These are phyloP conservation scores for Podospora comata DNA, from an alignment of 495 filamentous ascomycete genomes.

Conservation along the genomic window DNA sequence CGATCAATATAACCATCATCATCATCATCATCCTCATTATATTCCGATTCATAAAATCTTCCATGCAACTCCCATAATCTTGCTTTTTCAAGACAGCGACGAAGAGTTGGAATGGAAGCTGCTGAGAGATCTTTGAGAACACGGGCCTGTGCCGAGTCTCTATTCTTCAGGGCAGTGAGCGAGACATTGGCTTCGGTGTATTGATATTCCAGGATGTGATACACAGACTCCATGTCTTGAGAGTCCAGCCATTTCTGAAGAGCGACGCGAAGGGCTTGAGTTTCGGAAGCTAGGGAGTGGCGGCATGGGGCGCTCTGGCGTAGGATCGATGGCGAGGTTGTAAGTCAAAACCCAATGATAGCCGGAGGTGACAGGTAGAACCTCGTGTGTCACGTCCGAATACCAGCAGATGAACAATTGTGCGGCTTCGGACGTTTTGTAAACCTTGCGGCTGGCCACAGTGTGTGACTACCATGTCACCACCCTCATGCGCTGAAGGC, in stretches of 20 bases:
- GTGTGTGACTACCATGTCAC: constrained; percentile 47
- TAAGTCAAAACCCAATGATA: constrained; percentile 55
- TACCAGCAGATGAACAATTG: constrained; percentile 49
- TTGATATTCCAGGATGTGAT: constrained; percentile 44
- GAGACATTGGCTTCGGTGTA: constrained; percentile 46
- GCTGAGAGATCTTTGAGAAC: constrained; percentile 34
- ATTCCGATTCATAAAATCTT: too few species aligned
- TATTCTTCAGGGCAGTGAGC: constrained; percentile 39
- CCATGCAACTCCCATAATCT: neutral
- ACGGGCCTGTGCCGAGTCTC: constrained; percentile 34
- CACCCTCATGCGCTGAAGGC: constrained; percentile 52
- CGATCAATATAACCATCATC: too few species aligned
- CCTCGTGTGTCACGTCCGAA: constrained; percentile 53
- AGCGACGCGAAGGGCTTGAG: constrained; percentile 16
- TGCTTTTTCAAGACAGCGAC: neutral
- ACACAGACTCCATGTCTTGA: constrained; percentile 18
- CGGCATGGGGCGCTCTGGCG: constrained; percentile 13
- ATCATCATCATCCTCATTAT: too few species aligned
- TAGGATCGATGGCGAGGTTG: constrained; percentile 44
- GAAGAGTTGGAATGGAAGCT: constrained; percentile 15
- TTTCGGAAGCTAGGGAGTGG: neutral
- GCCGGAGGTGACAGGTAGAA: constrained; percentile 48
- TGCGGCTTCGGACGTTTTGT: constrained; percentile 39
- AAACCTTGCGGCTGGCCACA: constrained; percentile 30
- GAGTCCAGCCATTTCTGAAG: constrained; percentile 26